Evolutionary conservation across 441 rosid genomes (phyloP).

Genomic region (Erysimum pusillum): DNA sequence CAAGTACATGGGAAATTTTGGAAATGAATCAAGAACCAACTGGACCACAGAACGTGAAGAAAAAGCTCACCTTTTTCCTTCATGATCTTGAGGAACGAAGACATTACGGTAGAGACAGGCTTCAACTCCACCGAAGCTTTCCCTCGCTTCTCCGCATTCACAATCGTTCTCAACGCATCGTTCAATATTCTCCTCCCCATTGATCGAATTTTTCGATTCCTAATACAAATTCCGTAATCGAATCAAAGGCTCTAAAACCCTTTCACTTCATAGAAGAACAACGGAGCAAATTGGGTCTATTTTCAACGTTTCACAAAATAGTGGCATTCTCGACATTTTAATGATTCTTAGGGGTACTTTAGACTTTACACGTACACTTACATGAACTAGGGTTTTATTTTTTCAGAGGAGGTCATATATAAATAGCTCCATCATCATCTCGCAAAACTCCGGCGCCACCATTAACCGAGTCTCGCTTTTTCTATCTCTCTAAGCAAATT

Average conservation of each 20-base stretch:
- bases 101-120: constrained; percentile 85
- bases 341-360: neutral
- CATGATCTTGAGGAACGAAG: constrained; percentile 92
- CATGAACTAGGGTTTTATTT: constrained; percentile 43
- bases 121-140: constrained; percentile 78
- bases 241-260: constrained; percentile 35
- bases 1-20: neutral
- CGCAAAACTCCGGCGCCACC: constrained; percentile 43
- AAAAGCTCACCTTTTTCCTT: constrained; percentile 67
- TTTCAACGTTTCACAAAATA: neutral
- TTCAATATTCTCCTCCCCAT: constrained; percentile 94
- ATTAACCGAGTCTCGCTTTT: constrained; percentile 1
- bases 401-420: constrained; percentile 33
- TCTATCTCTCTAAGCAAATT: constrained; percentile 17
- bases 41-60: neutral
- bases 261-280: neutral
- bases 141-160: constrained; percentile 87
- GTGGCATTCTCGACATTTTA: constrained; percentile 12
- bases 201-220: neutral
- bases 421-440: constrained; percentile 33
- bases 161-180: constrained; percentile 83
- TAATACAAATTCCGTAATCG: neutral
- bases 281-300: neutral
- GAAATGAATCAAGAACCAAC: neutral
- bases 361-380: neutral